phyloP scores from a whole-genome alignment of 2,329 filamentous ascomycete genomes.

The Scleromitrula shiraiana region DNA sequence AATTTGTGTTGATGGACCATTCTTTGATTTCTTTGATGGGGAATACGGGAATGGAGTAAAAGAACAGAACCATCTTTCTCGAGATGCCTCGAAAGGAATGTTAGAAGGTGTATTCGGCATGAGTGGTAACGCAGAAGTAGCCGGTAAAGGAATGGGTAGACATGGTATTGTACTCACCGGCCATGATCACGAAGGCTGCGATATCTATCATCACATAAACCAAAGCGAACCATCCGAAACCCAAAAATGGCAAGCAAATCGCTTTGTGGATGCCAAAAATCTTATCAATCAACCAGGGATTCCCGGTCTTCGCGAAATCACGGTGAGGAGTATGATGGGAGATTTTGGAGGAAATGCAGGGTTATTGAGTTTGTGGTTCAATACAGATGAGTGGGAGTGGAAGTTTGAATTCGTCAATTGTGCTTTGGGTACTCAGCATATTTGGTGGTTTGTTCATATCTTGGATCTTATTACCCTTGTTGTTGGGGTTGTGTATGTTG shows the following conservation, averaged over 20 bases:
- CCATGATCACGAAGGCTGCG: slow-evolving; percentile 92
- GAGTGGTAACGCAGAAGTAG: slow-evolving; percentile 50
- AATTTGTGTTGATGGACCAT: slow-evolving; percentile 75
- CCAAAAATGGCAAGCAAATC: slow-evolving; percentile 33
- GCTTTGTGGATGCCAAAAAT: slow-evolving; percentile 39
- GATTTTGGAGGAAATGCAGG: slow-evolving; percentile 89
- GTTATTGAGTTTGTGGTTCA: slow-evolving; percentile 83
- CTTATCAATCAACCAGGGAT: slow-evolving; percentile 35
- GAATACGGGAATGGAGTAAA: slow-evolving; percentile 62
- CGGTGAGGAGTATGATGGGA: slow-evolving; percentile 97
- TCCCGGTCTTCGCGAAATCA: slow-evolving; percentile 76
- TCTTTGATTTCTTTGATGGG: slow-evolving; percentile 69
- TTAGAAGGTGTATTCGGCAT: slow-evolving; percentile 79
- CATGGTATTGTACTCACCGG: slow-evolving; percentile 79
- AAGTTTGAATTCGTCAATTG: slow-evolving; percentile 73
- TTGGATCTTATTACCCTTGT: slow-evolving; percentile 40
- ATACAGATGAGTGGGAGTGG: slow-evolving; percentile 66
- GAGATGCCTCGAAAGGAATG: slow-evolving; percentile 64
- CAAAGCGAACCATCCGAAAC: slow-evolving; percentile 36
- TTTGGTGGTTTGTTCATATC: slow-evolving; percentile 89
- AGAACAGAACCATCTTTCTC: slow-evolving; percentile 86
- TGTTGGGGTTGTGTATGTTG: slow-evolving; percentile 16
- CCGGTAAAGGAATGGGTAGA: slow-evolving; percentile 56
- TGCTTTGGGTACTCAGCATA: slow-evolving; percentile 73
- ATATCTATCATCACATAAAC: slow-evolving; percentile 76